These are phyloP conservation scores for Botrytis cinerea DNA, from an alignment of 2,329 filamentous ascomycete species.

Conservation along the genomic window DNA sequence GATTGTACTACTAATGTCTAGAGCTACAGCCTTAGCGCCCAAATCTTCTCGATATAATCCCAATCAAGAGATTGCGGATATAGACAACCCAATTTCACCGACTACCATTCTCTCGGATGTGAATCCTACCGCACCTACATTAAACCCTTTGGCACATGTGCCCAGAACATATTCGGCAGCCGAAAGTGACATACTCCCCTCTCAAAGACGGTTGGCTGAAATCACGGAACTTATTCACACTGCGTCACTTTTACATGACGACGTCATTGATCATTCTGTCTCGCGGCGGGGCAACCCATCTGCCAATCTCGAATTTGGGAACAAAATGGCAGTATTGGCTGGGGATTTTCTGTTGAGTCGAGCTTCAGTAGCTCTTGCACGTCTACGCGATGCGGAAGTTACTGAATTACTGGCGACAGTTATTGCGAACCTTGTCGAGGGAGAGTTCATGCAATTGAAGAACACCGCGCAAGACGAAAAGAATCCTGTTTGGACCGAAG, in stretches of 20 bases:
- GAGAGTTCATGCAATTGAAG: conserved; percentile 99
- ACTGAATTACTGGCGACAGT: conserved; percentile 93
- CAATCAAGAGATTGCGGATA: conserved; percentile 42
- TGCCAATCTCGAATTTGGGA: conserved; percentile 93
- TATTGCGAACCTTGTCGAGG: conserved; percentile 95
- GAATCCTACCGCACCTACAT: conserved; percentile 67
- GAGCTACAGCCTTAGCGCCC: conserved; percentile 81
- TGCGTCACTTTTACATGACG: conserved; percentile 93
- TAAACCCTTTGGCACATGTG: conserved; percentile 51
- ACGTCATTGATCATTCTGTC: conserved; percentile 92
- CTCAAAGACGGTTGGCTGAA: conserved; percentile 88
- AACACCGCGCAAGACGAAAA: conserved; percentile 89
- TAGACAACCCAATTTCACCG: conserved; percentile 63
- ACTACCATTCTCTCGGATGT: conserved; percentile 70
- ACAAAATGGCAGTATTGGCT: conserved; percentile 98
- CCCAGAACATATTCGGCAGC: conserved; percentile 40
- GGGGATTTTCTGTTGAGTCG: conserved; percentile 95
- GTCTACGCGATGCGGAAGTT: conserved; percentile 89
- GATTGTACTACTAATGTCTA: conserved; percentile 93
- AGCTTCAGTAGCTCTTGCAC: conserved; percentile 88
- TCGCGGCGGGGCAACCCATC: conserved; percentile 81
- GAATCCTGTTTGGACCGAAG: conserved; percentile 82
- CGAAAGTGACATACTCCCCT: conserved; percentile 77
- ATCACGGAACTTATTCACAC: conserved; percentile 98
- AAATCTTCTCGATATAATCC: conserved; percentile 53